Base-by-base conservation (phyloP, 106 monocot species). In the Dendrobium nobile region DNA sequence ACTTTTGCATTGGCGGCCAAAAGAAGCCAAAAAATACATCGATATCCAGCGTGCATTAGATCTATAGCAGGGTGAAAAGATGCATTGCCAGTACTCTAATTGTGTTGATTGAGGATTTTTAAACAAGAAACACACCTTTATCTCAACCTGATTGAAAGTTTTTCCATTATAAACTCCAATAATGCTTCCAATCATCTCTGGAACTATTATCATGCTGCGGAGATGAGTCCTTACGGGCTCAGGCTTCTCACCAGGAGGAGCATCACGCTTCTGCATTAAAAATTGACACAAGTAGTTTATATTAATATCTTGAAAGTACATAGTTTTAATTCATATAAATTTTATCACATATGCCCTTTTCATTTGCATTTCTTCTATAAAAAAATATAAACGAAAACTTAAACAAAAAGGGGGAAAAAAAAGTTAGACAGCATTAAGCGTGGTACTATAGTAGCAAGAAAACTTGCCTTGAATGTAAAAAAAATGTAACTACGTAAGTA, bases 111-210 rank as follows among this genome's bases (percentile, higher is more conserved):
- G 64, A 65, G 26, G 37, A 72, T 72, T 6, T 6, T 44, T 74
- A 44, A 74, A 51, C 15, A 48, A 47, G 27, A 76, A 24, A 51
- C 76, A 51, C 16, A 76, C 76, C 84, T 89, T 89, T 72, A 89
- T 89, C 74, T 89, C 89, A 72, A 89, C 84, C 65, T 86, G 86
- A 79, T 89, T 89, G 79, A 88, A 88, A 42, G 88, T 85, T 79
- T 85, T 88, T 16, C 88, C 88, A 58, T 85, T 88, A 79, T 88
- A 88, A 55, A 88, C 88, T 2, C 88, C 88, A 61, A 88, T 80
- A 41, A 88, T 85, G 88, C 88, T 88, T 41, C 88, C 88, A 18
- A 83, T 88, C 88, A 88, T 88, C 80, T 88, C 85, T 10, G 85
- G 88, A 41, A 86, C 86, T 1, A 89, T 84, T 78, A 89, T 89